Evolutionary conservation across 345 rosid genomes (phyloP), one percentile per base, ranked within the genome.

Genomic region (Balakata baccata): DNA sequence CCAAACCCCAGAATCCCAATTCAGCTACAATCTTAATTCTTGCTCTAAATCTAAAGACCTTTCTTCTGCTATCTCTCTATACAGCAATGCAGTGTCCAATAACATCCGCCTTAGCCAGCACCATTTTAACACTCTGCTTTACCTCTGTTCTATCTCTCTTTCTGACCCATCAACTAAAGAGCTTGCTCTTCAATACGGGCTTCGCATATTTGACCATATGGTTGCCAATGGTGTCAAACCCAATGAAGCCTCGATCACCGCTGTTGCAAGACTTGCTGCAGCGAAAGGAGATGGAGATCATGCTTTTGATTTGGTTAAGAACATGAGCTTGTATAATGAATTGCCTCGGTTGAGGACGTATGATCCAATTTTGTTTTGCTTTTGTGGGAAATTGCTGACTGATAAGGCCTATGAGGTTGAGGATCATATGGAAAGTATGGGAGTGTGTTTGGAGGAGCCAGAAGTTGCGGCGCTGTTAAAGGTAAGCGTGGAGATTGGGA

Each of bases 331-430:
- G 56, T 82, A 86, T 0, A 82, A 85, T 37, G 76, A 79, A 23
- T 53, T 66, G 75, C 98, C 97, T 0, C 80, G 97, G 20, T 73
- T 94, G 81, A 85, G 98, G 63, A 92, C 97, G 5, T 89, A 83
- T 65, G 84, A 86, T 79, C 98, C 97, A 0, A 91, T 85, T 14
- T 80, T 94, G 84, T 78, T 87, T 39, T 87, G 91, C 77, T 92
- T 87, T 57, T 92, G 97, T 65, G 85, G 81, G 66, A 90, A 75
- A 25, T 64, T 85, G 77, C 93, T 89, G 79, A 88, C 89, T 14
- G 89, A 86, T 12, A 92, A 80, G 84, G 92, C 90, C 16, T 92
- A 87, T 25, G 92, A 89, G 54, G 93, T 94, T 67, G 97, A 92
- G 84, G 88, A 86, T 74, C 90, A 88, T 81, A 87, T 92, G 88